These are phyloP conservation scores for Calonectria leucothoes DNA, from an alignment of 2,329 filamentous ascomycete genomes.

Conservation along the genomic window DNA sequence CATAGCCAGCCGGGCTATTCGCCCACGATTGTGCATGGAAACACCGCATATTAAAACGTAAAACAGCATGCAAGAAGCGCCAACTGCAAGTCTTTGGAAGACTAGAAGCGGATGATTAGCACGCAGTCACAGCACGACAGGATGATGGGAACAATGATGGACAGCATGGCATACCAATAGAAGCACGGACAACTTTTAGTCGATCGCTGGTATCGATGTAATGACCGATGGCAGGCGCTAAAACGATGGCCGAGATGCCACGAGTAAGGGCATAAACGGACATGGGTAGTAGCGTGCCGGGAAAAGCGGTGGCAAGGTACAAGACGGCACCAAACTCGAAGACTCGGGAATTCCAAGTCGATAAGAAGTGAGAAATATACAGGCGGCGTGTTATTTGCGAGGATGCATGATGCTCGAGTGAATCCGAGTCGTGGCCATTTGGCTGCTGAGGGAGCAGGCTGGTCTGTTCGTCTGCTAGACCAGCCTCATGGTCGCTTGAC, in stretches of 20 bases:
- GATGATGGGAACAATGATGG: not conserved
- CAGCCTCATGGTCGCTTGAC: not conserved
- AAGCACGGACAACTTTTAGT: constrained; percentile 59
- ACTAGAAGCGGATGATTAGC: constrained; percentile 22
- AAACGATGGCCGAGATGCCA: constrained; percentile 65
- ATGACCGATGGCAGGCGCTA: constrained; percentile 67
- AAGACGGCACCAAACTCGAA: constrained; percentile 72
- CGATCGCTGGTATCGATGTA: constrained; percentile 66
- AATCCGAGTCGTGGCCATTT: not conserved
- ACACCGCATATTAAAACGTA: constrained; percentile 35
- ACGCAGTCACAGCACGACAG: not conserved
- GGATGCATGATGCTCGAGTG: not conserved
- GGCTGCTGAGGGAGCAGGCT: not conserved
- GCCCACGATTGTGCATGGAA: not conserved
- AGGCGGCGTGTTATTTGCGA: constrained; percentile 45
- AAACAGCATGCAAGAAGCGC: constrained; percentile 58
- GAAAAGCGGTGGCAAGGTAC: constrained; percentile 65
- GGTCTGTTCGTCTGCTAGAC: not conserved
- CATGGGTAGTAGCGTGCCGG: constrained; percentile 69
- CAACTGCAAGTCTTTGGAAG: constrained; percentile 55
- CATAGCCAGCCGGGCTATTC: constrained; percentile 42
- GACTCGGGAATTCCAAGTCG: constrained; percentile 70
- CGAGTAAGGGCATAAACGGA: constrained; percentile 75
- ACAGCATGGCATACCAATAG: constrained; percentile 50
- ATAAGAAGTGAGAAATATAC: constrained; percentile 69